Evolutionary conservation across 495 filamentous ascomycete genomes (phyloP).

Genomic region (Tuber calosporum): DNA sequence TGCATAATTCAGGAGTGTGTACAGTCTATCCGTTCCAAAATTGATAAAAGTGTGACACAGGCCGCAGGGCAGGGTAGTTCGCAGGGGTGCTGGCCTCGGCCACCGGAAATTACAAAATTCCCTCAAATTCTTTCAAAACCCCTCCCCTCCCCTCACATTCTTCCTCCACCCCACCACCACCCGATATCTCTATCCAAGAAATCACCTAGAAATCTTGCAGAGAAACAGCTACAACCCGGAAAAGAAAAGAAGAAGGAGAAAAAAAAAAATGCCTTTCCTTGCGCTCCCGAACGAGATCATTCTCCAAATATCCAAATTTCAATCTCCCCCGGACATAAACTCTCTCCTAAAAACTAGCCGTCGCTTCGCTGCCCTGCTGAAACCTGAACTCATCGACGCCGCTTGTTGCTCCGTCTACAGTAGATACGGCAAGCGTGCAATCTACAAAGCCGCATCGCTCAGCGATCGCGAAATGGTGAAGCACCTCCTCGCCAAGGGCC

Average conservation of each 20-base stretch:
- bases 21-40: too few relatives aligned
- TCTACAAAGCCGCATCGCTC: not conserved
- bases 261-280: not conserved
- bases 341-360: conserved; percentile 16
- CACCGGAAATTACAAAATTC: too few relatives aligned
- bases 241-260: too few relatives aligned
- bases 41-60: too few relatives aligned
- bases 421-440: not conserved
- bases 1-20: not conserved
- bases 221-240: not conserved
- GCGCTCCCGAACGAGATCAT: conserved; percentile 4
- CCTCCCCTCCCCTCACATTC: not conserved
- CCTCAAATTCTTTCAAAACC: not conserved
- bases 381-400: conserved; percentile 5
- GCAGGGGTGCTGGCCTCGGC: too few relatives aligned
- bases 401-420: not conserved
- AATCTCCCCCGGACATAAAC: conserved; percentile 8
- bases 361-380: conserved; percentile 13
- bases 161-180: not conserved
- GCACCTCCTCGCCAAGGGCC: not conserved
- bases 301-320: conserved; percentile 3
- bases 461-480: not conserved
- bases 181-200: not conserved
- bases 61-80: too few relatives aligned
- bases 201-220: not conserved